Conservation (phyloP, 2,329 filamentous ascomycete species). For the Calycina herbarum region DNA sequence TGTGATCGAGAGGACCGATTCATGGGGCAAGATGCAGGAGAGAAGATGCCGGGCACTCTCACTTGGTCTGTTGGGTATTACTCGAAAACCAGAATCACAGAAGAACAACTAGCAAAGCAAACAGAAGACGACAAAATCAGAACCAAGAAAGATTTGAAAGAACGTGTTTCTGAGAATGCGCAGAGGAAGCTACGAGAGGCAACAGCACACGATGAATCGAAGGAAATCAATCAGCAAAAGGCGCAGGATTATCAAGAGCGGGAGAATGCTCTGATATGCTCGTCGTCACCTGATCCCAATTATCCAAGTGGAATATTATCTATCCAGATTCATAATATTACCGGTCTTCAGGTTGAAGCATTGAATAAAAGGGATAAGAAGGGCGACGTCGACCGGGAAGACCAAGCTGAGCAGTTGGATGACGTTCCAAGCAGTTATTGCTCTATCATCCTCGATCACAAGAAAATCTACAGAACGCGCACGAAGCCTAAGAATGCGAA, state of each 20-base stretch:
- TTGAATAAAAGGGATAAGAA: constrained; percentile 28
- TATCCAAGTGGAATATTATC: constrained; percentile 64
- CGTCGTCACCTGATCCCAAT: constrained; percentile 61
- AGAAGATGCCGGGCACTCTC: constrained; percentile 68
- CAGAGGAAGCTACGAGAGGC: constrained; percentile 66
- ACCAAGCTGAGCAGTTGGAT: constrained; percentile 60
- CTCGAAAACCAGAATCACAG: constrained; percentile 62
- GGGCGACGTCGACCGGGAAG: constrained; percentile 47
- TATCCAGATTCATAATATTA: constrained; percentile 34
- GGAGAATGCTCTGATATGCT: constrained; percentile 66
- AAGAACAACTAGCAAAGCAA: constrained; percentile 61
- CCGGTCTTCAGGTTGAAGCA: constrained; percentile 28
- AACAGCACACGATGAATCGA: constrained; percentile 53
- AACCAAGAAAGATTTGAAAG: constrained; percentile 57
- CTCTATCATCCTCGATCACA: constrained; percentile 72
- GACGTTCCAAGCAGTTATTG: constrained; percentile 70
- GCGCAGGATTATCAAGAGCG: constrained; percentile 62
- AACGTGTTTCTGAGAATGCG: constrained; percentile 54
- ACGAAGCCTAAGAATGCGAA: constrained; percentile 78
- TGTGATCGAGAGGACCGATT: constrained; percentile 65
- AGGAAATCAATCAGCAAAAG: constrained; percentile 67
- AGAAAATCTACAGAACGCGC: constrained; percentile 66
- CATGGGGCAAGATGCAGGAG: constrained; percentile 61
- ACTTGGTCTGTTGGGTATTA: constrained; percentile 73
- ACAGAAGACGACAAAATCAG: constrained; percentile 59